Evolutionary conservation across 805 yeast genomes (phyloP), one percentile per base, ranked within the genome.

Genomic region (Candida maesae): DNA sequence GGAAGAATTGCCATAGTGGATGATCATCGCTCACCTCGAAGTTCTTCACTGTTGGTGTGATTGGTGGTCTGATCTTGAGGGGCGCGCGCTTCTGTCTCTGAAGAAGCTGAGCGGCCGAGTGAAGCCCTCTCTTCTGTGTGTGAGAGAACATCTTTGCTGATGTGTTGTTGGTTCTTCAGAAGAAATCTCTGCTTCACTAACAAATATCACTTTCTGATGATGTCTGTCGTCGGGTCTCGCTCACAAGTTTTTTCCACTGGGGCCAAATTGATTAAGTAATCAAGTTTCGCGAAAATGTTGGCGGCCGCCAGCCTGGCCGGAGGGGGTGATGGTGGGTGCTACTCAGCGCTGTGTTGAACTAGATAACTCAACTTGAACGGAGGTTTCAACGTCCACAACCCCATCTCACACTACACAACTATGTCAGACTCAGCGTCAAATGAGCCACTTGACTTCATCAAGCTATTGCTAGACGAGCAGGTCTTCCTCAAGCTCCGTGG

Each of bases 1-100:
- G 60, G 67, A 91, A 93, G 61, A 93, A 93, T 54, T 85, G 90
- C 96, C 96, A 93, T 49, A 93, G 71, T 23, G 98, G 99, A 64
- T 93, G 99, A 60, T 84, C 84, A 5, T 83, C 91, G 12, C 79
- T 74, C 25, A 85, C 84, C 45, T 72, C 72, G 40, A 90, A 71
- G 61, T 86, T 86, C 49, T 73, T 70, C 39, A 76, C 81, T 2
- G 93, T 76, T 13, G 99, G 98, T 12, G 86, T 75, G 50, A 93
- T 83, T 13, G 98, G 98, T 11, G 84, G 75, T 41, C 91, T 76
- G 49, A 90, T 72, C 48, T 70, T 66, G 11, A 55, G 43, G 14
- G 50, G 49, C 15, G 44, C 42, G 15, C 52, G 53, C 35, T 50
- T 52, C 11, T 35, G 35, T 37, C 58, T 50, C 31, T 39, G 39